Base-by-base conservation (phyloP, 1,139 yeast species). In the Pichia sp. region DNA sequence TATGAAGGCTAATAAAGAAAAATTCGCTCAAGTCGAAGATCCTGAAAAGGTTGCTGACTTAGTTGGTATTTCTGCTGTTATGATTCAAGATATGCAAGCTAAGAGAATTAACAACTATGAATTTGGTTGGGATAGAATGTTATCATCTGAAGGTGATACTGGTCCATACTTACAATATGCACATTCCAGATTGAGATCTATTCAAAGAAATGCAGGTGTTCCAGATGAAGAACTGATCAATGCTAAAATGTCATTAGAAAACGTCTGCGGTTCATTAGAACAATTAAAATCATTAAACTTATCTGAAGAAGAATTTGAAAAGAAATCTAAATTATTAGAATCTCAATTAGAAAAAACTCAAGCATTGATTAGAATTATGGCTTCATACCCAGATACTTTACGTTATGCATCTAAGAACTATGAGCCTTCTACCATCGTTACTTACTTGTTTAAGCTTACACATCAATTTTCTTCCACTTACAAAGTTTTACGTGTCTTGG, bases 141-240 rank as follows among this genome's bases (percentile, higher is more conserved):
- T 86, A 38, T 87, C 96, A 6, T 89, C 93, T 54, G 99, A 91
- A 72, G 99, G 99, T 66, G 99, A 91, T 66, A 91, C 99, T 47
- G 99, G 99, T 61, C 98, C 99, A 48, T 91, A 93, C 69, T 76
- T 91, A 64, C 98, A 91, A 68, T 91, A 91, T 61, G 98, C 99
- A 37, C 99, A 91, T 68, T 88, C 98, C 32, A 86, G 99, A 67
- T 78, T 91, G 62, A 78, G 93, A 68, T 89, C 97, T 3, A 89
- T 91, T 57, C 91, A 87, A 68, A 84, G 98, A 70, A 88, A 86
- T 55, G 78, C 94, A 40, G 64, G 66, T 38, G 54, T 66, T 36
- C 57, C 64, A 16, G 49, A 62, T 8, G 67, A 62, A 33, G 70
- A 74, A 37, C 69, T 77, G 36, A 59, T 70, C 11, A 57, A 62